A percentile compares a stretch with the other conserved stretches of the same genome.
These are phyloP conservation scores for Fusarium foetens DNA, from an alignment of 2,329 filamentous ascomycete genomes.

Conservation along the genomic window DNA sequence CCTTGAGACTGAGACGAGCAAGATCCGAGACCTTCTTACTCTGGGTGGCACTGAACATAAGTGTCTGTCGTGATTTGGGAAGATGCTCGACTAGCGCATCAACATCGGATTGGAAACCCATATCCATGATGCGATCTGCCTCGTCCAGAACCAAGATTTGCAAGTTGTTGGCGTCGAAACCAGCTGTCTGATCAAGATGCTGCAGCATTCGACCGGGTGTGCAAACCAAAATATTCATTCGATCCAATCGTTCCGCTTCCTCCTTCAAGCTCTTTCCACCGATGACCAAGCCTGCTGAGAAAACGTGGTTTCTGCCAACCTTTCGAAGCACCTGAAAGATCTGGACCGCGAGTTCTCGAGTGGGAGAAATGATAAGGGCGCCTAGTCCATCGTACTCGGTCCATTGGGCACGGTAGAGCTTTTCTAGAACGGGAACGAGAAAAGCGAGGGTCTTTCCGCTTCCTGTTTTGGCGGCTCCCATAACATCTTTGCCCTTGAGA, in stretches of 20 bases:
- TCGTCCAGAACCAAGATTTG: constrained; percentile 95
- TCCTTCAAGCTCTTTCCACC: constrained; percentile 92
- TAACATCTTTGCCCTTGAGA: constrained; percentile 85
- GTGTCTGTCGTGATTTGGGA: constrained; percentile 84
- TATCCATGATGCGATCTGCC: constrained; percentile 95
- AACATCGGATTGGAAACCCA: constrained; percentile 91
- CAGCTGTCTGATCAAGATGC: constrained; percentile 92
- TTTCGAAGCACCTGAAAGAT: constrained; percentile 95
- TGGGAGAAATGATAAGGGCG: constrained; percentile 92
- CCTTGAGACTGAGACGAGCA: constrained; percentile 84
- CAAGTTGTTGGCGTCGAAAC: constrained; percentile 88
- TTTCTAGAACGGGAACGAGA: constrained; percentile 89
- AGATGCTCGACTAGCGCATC: constrained; percentile 95
- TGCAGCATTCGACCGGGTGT: constrained; percentile 96
- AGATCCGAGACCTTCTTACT: constrained; percentile 94
- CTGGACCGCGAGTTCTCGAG: constrained; percentile 93
- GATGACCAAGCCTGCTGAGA: constrained; percentile 93
- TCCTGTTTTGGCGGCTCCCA: constrained; percentile 94
- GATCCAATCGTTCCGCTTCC: constrained; percentile 81
- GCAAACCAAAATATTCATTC: constrained; percentile 98
- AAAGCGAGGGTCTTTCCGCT: constrained; percentile 97
- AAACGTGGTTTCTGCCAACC: constrained; percentile 86
- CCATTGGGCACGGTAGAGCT: constrained; percentile 88
- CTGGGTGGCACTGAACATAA: constrained; percentile 96
- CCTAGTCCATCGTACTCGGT: constrained; percentile 91